phyloP scores from a whole-genome alignment of 2,329 filamentous ascomycete species.

The Talaromyces sp. region DNA sequence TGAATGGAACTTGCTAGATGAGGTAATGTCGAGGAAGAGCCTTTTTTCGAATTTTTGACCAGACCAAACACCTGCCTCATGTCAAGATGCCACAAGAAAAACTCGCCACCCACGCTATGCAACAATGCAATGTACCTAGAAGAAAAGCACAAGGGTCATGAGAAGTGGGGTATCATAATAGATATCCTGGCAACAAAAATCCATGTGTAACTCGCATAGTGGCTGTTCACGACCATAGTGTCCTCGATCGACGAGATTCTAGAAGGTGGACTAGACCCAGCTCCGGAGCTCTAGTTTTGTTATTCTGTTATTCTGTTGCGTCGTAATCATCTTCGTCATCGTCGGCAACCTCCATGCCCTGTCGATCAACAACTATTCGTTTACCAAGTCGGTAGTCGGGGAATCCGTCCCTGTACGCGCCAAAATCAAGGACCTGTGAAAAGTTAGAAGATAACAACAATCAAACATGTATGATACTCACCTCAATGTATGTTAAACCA shows the following conservation, averaged over 20 bases:
- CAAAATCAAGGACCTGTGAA: conserved; percentile 87
- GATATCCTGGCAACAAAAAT: conserved; percentile 10
- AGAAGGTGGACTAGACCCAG: background rate
- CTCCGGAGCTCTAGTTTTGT: background rate
- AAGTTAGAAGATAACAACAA: conserved; percentile 15
- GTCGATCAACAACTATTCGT: conserved; percentile 55
- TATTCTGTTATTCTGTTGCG: conserved; percentile 11
- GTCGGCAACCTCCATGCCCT: conserved; percentile 32
- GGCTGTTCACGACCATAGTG: background rate
- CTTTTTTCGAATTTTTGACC: conserved; percentile 12
- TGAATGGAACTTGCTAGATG: background rate
- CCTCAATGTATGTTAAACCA: conserved; percentile 90
- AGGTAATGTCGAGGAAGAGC: background rate
- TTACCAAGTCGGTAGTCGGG: conserved; percentile 70
- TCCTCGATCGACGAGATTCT: background rate
- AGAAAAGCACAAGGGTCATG: conserved; percentile 23
- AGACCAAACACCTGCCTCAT: conserved; percentile 27
- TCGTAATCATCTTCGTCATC: conserved; percentile 30
- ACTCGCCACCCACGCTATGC: conserved; percentile 36
- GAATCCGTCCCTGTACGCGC: conserved; percentile 82
- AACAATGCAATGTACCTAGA: conserved; percentile 21
- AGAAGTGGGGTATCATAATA: conserved; percentile 33
- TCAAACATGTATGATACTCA: conserved; percentile 40
- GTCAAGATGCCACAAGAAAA: conserved; percentile 28
- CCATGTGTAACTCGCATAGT: background rate